A percentile compares a stretch with the other conserved stretches of the same genome.
Conservation (phyloP, 768 basidiomycete species). For the Favolaschia claudopus region DNA sequence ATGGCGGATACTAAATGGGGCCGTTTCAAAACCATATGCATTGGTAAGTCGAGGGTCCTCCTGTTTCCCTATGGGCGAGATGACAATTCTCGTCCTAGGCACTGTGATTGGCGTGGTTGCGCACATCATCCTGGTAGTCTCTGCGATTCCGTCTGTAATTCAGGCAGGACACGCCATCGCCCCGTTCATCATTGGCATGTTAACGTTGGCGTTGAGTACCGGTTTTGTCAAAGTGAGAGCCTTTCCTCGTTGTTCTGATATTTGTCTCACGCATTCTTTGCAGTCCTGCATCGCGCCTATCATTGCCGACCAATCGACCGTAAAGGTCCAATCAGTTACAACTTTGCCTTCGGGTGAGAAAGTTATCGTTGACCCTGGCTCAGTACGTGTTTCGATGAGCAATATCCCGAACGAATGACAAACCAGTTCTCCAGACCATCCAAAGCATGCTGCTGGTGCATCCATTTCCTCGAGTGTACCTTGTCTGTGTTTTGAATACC, state of each 20-base stretch:
- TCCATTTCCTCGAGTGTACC: not conserved
- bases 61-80: no score
- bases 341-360: slow-evolving; percentile 34
- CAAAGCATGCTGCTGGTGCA: slow-evolving; percentile 25
- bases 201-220: slow-evolving; percentile 36
- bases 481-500: not conserved
- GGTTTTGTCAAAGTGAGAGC: slow-evolving; percentile 17
- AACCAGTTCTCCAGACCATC: slow-evolving; percentile 23
- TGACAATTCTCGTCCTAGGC: no score
- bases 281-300: slow-evolving; percentile 44
- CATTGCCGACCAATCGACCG: slow-evolving; percentile 43
- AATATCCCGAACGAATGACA: not conserved
- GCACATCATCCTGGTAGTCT: slow-evolving; percentile 23
- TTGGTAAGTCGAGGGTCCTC: no score
- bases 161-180: slow-evolving; percentile 23
- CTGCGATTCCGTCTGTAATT: slow-evolving; percentile 27
- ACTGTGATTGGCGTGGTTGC: slow-evolving; percentile 33
- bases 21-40: slow-evolving; percentile 48
- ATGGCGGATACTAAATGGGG: slow-evolving; percentile 50
- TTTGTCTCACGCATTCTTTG: slow-evolving; percentile 25
- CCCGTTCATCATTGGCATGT: slow-evolving; percentile 35
- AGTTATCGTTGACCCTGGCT: slow-evolving; percentile 44
- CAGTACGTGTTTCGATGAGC: slow-evolving; percentile 24
- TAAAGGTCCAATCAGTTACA: slow-evolving; percentile 26
- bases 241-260: not conserved